Evolutionary conservation across 371 early-diverging fungal species (phyloP).

Genomic region (Actinomucor elegans): DNA sequence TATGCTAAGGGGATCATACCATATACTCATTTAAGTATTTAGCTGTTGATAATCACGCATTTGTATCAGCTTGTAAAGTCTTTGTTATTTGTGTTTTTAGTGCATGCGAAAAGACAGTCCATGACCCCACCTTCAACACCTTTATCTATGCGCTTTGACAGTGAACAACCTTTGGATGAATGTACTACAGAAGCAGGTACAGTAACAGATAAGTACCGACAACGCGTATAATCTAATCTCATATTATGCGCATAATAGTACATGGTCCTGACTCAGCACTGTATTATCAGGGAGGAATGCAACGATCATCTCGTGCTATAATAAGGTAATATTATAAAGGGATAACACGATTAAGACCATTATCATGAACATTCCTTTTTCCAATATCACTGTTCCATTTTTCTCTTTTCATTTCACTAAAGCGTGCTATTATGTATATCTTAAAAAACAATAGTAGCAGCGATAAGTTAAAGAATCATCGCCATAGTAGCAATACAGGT

Average conservation of each 20-base stretch:
- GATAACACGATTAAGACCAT: too few relatives aligned
- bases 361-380: too few relatives aligned
- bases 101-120: background rate
- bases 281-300: conserved; percentile 6
- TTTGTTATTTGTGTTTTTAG: conserved; percentile 1
- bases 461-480: conserved; percentile 1
- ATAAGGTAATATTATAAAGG: background rate
- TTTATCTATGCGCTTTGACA: too few relatives aligned
- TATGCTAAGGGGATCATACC: background rate
- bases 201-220: background rate
- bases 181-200: background rate
- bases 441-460: conserved; percentile 6
- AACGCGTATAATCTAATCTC: too few relatives aligned
- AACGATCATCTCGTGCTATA: background rate
- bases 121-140: conserved; percentile 14
- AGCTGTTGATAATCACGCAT: background rate
- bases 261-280: background rate
- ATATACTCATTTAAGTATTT: too few relatives aligned
- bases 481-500: conserved; percentile 1
- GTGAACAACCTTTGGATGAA: background rate
- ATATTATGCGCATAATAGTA: background rate
- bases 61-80: conserved; percentile 9
- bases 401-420: background rate
- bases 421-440: conserved; percentile 7
- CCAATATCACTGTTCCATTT: too few relatives aligned